Evolutionary conservation across 208 protist genomes (phyloP).

Genomic region (Trypanosoma congolense): DNA sequence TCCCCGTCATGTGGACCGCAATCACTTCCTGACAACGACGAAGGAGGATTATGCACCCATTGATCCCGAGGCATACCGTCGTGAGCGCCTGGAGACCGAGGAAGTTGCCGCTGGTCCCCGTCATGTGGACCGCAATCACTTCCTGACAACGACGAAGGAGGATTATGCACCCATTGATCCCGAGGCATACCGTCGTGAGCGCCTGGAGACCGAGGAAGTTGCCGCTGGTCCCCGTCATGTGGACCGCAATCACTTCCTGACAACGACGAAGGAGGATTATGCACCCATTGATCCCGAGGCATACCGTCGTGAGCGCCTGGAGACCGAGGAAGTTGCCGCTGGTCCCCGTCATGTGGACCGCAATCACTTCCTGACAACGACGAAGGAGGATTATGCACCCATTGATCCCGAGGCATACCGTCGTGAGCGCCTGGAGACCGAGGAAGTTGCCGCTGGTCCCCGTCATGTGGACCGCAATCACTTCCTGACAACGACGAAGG

Average conservation of each 20-base stretch:
- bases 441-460: background rate
- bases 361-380: background rate
- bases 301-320: background rate
- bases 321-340: background rate
- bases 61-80: background rate
- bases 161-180: background rate
- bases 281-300: background rate
- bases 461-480: constrained; percentile 41
- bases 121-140: constrained; percentile 9
- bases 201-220: background rate
- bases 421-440: constrained; percentile 2
- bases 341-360: constrained; percentile 5
- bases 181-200: constrained; percentile 7
- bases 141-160: constrained; percentile 13
- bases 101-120: background rate
- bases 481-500: constrained; percentile 51
- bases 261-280: constrained; percentile 10
- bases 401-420: constrained; percentile 2
- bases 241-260: constrained; percentile 1
- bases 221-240: background rate
- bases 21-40: too few relatives aligned
- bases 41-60: background rate
- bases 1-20: too few relatives aligned
- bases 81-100: background rate
- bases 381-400: background rate